Percentiles rank a stretch among this genome's conserved stretches.
phyloP scores from a whole-genome alignment of 305 asterid genomes.

The Fraxinus sp. region DNA sequence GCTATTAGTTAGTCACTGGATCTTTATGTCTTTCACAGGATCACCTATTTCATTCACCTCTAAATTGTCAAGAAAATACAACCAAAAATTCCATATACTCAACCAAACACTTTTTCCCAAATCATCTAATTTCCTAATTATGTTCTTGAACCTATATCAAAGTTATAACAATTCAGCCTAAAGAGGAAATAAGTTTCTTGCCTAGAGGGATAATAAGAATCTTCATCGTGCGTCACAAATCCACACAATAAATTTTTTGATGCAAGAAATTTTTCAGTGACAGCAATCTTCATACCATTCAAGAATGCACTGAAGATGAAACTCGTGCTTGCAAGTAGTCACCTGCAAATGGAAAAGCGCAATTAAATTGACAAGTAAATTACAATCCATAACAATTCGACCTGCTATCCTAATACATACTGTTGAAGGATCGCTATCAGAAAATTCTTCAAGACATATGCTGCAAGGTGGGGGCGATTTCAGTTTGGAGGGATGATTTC shows the following conservation, averaged over 20 bases:
- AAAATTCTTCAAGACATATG: conserved; percentile 80
- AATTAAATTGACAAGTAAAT: conserved; percentile 12
- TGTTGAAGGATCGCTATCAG: conserved; percentile 74
- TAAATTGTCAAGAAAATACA: not conserved
- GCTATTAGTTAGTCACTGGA: not conserved
- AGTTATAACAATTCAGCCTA: not conserved
- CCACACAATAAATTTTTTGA: not conserved
- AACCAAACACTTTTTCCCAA: not conserved
- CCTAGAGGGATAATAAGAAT: not conserved
- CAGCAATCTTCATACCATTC: conserved; percentile 58
- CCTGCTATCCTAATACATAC: conserved; percentile 35
- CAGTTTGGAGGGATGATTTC: no score
- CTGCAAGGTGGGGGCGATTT: conserved; percentile 44
- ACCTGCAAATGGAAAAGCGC: conserved; percentile 48
- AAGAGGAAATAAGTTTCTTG: not conserved
- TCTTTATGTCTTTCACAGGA: not conserved
- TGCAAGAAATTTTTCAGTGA: not conserved
- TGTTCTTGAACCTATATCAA: not conserved
- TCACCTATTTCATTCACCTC: not conserved
- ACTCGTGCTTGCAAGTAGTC: conserved; percentile 86
- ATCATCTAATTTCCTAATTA: not conserved
- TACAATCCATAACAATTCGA: not conserved
- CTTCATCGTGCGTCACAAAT: not conserved
- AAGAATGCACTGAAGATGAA: conserved; percentile 88
- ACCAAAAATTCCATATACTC: not conserved